A percentile compares a stretch with the other conserved stretches of the same genome.
Evolutionary conservation across 768 basidiomycete species (phyloP).

Genomic region (Panaeolus cyanescens): DNA sequence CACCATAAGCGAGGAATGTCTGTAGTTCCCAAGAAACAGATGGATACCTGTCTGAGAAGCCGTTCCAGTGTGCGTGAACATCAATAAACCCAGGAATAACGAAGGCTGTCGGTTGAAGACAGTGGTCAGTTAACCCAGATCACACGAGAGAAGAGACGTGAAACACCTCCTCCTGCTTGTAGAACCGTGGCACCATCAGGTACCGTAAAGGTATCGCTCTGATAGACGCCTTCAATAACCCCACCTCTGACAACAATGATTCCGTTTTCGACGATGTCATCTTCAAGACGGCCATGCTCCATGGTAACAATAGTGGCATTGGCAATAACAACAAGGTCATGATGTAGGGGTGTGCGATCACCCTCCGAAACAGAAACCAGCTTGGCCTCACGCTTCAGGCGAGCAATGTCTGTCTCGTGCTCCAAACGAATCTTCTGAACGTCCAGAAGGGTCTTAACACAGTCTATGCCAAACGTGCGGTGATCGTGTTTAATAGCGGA

Average conservation of each 20-base stretch:
- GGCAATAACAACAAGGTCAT: slow-evolving; percentile 55
- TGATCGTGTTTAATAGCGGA: slow-evolving; percentile 49
- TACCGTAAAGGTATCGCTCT: slow-evolving; percentile 28
- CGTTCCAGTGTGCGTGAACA: slow-evolving; percentile 75
- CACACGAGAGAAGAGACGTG: neutral
- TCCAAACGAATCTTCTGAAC: slow-evolving; percentile 60
- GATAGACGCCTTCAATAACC: slow-evolving; percentile 53
- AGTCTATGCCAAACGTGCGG: slow-evolving; percentile 61
- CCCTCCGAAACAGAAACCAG: neutral
- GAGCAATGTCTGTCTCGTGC: slow-evolving; percentile 61
- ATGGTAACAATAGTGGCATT: slow-evolving; percentile 76
- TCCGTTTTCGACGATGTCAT: slow-evolving; percentile 55
- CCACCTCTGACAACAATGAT: slow-evolving; percentile 57
- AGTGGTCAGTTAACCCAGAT: neutral
- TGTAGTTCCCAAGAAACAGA: slow-evolving; percentile 75
- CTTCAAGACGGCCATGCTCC: slow-evolving; percentile 49
- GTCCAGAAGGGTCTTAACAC: slow-evolving; percentile 56
- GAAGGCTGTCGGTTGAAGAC: slow-evolving; percentile 43
- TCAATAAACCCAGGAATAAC: slow-evolving; percentile 76
- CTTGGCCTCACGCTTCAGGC: slow-evolving; percentile 56
- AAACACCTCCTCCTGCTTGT: slow-evolving; percentile 63
- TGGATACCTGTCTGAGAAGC: slow-evolving; percentile 53
- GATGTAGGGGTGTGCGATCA: slow-evolving; percentile 11
- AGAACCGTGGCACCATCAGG: slow-evolving; percentile 46
- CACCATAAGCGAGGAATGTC: slow-evolving; percentile 74